These are phyloP conservation scores for Solanum hybrid DNA, from an alignment of 305 asterid genomes.

Conservation along the genomic window DNA sequence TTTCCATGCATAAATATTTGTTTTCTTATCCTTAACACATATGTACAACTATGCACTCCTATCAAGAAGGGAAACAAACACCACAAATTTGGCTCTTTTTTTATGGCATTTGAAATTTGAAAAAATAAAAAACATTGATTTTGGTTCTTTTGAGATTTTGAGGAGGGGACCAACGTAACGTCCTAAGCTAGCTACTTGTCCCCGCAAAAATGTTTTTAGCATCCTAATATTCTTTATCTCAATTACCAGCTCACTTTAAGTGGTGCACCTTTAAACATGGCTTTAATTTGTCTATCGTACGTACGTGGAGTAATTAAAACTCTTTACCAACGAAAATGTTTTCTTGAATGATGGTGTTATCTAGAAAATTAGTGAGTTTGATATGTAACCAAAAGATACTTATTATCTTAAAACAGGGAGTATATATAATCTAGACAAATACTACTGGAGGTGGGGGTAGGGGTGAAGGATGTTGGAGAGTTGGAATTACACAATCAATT, in stretches of 20 bases:
- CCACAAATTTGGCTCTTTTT: not conserved
- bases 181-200: slow-evolving; percentile 5
- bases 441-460: not conserved
- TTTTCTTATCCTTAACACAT: not conserved
- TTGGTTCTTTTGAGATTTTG: not conserved
- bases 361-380: not conserved
- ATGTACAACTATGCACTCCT: not conserved
- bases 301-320: not conserved
- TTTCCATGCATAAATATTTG: not conserved
- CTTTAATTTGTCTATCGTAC: not conserved
- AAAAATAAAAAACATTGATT: not conserved
- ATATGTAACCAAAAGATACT: not conserved
- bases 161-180: slow-evolving; percentile 17
- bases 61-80: slow-evolving; percentile 3
- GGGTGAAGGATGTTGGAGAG: not conserved
- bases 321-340: not conserved
- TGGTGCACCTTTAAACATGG: not conserved
- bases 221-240: not conserved
- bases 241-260: not conserved
- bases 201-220: slow-evolving; percentile 2
- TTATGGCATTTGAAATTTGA: not conserved
- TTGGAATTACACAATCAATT: not conserved
- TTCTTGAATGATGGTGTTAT: not conserved
- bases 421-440: not conserved
- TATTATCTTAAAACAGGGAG: not conserved